Conservation (phyloP, 73 alveolate species). For the Stentor coeruleus region DNA sequence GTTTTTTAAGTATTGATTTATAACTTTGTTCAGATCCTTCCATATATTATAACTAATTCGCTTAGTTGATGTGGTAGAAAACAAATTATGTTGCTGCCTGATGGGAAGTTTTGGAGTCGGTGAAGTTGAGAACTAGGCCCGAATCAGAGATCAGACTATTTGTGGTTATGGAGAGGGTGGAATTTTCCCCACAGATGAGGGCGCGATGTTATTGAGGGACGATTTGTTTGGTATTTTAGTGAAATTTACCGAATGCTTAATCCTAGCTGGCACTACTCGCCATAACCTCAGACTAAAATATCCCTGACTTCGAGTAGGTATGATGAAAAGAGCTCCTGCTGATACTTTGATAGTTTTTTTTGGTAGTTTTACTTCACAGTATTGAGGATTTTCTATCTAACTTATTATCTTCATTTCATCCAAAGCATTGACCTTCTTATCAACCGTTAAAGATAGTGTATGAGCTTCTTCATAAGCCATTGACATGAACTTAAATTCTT, state of each 20-base stretch:
- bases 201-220: slow-evolving; percentile 39
- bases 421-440: slow-evolving; percentile 45
- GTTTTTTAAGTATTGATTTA: slow-evolving; percentile 2
- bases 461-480: slow-evolving; percentile 69
- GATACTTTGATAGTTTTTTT: slow-evolving; percentile 40
- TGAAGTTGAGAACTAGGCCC: slow-evolving; percentile 69
- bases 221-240: slow-evolving; percentile 34
- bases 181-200: slow-evolving; percentile 72
- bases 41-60: background rate
- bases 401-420: slow-evolving; percentile 58
- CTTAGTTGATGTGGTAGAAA: slow-evolving; percentile 1
- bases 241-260: slow-evolving; percentile 36
- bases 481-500: too few species aligned
- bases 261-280: slow-evolving; percentile 83
- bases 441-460: slow-evolving; percentile 36
- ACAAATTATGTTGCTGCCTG: slow-evolving; percentile 24
- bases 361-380: background rate
- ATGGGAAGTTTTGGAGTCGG: background rate
- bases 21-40: background rate
- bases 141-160: slow-evolving; percentile 69
- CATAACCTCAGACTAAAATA: slow-evolving; percentile 79
- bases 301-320: slow-evolving; percentile 63
- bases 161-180: slow-evolving; percentile 54
- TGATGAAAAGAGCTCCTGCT: slow-evolving; percentile 77
- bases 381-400: slow-evolving; percentile 27